Base-by-base conservation (phyloP, 129 eudicot genomes). In the Ambrosia trifida region DNA sequence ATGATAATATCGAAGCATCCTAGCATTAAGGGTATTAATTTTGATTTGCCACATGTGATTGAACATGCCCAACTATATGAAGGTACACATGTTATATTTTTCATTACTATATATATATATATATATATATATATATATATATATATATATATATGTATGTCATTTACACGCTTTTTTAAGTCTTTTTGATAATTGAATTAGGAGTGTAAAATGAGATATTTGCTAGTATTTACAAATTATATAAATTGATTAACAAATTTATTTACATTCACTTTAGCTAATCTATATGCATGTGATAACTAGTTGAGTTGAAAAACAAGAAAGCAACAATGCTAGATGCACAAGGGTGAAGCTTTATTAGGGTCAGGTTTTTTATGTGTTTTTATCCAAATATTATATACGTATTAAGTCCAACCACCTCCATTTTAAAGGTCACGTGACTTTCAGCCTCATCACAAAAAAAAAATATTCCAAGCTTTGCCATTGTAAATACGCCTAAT, bases 31-130 rank as follows among this genome's bases (percentile, higher is more conserved):
- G 86, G 83, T 4, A 78, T 83, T 36, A 82, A 82, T 36, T 82
- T 82, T 24, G 86, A 82, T 59, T 70, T 78, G 69, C 80, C 83
- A 36, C 83, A 83, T 76, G 88, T 83, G n/a, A 72, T 64, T n/a
- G 13, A 49, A n/a, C 49, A 68, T 13, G 82, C 88, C 11, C 69
- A 66, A 19, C 24, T 40, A 14, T 76, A 72, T 78, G 74, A 62
- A 9, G 84, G 87, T 83, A 75, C 36, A 5, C 24, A 8, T 52
- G 17, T 11, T n/a, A 47, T 14, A 32, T 10, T 16, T 72, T 54
- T 61, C 36, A 12, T 57, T 11, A 57, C n/a, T 10, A 56, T 19
- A 12, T 12, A 7, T 49, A 1, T 6, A 7, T 35, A 38, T 2
- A 5, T 53, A n/a, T n/a, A n/a, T n/a, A n/a, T n/a, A n/a, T n/a